Evolutionary conservation across 768 basidiomycete species (phyloP).

Genomic region (Phylloporus sp.): DNA sequence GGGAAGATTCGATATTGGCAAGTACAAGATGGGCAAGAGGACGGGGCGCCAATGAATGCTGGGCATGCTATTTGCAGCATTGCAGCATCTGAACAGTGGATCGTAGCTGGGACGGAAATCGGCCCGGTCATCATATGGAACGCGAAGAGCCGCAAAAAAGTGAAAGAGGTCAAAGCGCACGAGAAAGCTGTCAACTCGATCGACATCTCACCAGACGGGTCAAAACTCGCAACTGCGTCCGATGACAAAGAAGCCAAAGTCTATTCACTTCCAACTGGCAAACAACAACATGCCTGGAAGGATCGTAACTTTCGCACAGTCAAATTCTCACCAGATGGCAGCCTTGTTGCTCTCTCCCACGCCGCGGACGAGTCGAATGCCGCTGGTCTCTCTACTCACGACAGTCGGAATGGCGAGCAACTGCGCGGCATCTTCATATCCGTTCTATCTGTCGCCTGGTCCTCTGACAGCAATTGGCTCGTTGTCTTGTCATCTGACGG

Average conservation of each 20-base stretch:
- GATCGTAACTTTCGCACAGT: neutral
- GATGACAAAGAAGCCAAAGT: neutral
- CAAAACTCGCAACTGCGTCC: neutral
- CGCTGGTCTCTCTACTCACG: neutral
- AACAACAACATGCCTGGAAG: neutral
- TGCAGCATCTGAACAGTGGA: neutral
- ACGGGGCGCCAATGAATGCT: neutral
- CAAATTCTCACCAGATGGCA: neutral
- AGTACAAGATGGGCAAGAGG: neutral
- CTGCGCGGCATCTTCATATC: neutral
- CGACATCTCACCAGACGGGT: neutral
- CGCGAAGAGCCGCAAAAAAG: neutral
- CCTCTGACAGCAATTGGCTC: neutral
- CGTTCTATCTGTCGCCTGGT: neutral
- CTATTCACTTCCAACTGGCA: neutral
- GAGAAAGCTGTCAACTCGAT: neutral
- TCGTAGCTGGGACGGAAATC: neutral
- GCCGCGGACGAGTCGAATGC: no score
- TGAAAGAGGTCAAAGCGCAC: neutral
- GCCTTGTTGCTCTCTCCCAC: neutral
- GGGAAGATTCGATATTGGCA: neutral
- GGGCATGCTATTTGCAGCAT: neutral
- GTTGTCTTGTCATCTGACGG: neutral
- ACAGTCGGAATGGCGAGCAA: neutral
- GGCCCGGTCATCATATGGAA: neutral